Conservation (phyloP, 75 land plant species). For the Isoetes taiwanensis region DNA sequence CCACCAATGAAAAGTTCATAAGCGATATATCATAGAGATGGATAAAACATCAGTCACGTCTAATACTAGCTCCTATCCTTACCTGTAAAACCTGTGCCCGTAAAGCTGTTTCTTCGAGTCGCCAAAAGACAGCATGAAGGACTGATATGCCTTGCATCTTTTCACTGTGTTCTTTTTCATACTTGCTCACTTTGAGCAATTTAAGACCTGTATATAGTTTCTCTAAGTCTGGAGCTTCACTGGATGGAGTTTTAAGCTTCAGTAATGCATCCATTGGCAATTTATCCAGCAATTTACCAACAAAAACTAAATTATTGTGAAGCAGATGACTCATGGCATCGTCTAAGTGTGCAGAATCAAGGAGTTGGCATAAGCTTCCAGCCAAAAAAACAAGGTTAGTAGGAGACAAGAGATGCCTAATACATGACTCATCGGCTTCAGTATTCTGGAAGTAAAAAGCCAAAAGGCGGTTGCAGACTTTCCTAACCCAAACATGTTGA, state of each 20-base stretch:
- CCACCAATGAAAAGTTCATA: not conserved
- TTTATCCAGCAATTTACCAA: constrained; percentile 29
- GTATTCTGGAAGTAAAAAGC: constrained; percentile 31
- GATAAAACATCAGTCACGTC: too few relatives aligned
- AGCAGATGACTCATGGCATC: constrained; percentile 22
- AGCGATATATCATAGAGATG: not conserved
- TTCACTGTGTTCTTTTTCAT: too few relatives aligned
- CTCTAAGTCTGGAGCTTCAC: too few relatives aligned
- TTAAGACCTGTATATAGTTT: too few relatives aligned
- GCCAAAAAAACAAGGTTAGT: constrained; percentile 54
- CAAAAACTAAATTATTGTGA: constrained; percentile 42
- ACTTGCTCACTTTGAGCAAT: too few relatives aligned
- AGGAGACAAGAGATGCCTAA: constrained; percentile 37
- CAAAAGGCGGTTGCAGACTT: constrained; percentile 43
- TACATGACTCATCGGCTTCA: too few relatives aligned
- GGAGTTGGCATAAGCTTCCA: constrained; percentile 51
- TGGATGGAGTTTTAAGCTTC: too few relatives aligned
- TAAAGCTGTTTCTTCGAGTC: constrained; percentile 54
- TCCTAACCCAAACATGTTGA: constrained; percentile 54
- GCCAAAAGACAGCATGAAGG: constrained; percentile 48
- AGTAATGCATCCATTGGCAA: not conserved
- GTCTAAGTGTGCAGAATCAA: constrained; percentile 37
- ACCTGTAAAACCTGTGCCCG: constrained; percentile 57
- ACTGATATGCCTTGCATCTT: too few relatives aligned
- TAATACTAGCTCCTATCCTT: too few relatives aligned